Evolutionary conservation across 108 stramenopile genomes (phyloP).

Genomic region (Bacterosira constricta): DNA sequence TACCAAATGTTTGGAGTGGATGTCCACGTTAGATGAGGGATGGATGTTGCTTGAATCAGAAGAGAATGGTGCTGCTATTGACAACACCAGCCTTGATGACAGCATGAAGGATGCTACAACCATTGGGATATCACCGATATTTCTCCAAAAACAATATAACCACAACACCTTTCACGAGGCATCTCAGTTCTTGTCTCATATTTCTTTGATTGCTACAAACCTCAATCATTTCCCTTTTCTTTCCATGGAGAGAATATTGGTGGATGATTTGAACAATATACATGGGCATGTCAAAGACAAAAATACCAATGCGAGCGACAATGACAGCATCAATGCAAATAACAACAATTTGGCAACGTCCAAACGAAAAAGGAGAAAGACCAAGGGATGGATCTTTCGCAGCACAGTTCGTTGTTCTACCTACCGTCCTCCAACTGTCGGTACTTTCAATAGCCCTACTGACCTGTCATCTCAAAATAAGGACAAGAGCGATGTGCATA

Average conservation of each 20-base stretch:
- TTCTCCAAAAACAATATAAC: constrained; percentile 33
- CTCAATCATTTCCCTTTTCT: constrained; percentile 43
- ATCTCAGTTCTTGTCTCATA: constrained; percentile 28
- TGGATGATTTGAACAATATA: constrained; percentile 31
- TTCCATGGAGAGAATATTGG: constrained; percentile 44
- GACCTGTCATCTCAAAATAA: too few relatives aligned
- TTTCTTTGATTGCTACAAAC: constrained; percentile 32
- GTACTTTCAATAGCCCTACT: too few relatives aligned
- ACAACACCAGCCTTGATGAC: neutral
- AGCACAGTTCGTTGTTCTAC: constrained; percentile 47
- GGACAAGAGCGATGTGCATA: neutral
- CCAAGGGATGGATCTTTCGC: constrained; percentile 41
- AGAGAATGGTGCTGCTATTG: neutral
- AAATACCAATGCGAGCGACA: neutral
- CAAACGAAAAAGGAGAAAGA: neutral
- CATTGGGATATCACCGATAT: constrained; percentile 6
- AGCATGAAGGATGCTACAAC: neutral
- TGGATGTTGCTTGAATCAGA: constrained; percentile 20
- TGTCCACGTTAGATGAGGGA: constrained; percentile 35
- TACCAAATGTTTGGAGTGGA: constrained; percentile 21
- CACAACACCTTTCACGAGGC: constrained; percentile 40
- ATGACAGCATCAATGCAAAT: neutral
- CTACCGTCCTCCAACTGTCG: constrained; percentile 29
- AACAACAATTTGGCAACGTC: neutral
- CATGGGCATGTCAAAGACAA: neutral